Percentiles rank a stretch among this genome's conserved stretches.
These are phyloP conservation scores for Trichoderma guizhouense DNA, from an alignment of 2,329 filamentous ascomycete species.

Conservation along the genomic window DNA sequence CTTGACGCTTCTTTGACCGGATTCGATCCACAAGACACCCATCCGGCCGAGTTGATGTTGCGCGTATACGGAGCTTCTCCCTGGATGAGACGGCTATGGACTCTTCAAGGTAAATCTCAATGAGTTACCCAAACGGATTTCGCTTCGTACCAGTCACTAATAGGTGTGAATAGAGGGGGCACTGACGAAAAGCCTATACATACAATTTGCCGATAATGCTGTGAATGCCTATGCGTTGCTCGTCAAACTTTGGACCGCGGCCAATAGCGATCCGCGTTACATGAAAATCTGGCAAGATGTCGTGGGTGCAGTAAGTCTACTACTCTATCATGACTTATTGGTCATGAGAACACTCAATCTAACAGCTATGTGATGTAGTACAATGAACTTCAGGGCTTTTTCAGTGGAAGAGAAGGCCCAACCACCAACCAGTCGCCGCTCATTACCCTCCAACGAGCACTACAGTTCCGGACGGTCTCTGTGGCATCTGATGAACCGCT, in stretches of 20 bases:
- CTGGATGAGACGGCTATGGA: conserved; percentile 41
- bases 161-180: conserved; percentile 29
- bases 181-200: conserved; percentile 30
- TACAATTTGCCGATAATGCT: conserved; percentile 34
- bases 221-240: conserved; percentile 20
- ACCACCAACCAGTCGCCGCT: not conserved
- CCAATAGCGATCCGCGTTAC: conserved; percentile 17
- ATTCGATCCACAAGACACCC: conserved; percentile 19
- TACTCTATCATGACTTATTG: not conserved
- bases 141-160: not conserved
- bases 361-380: conserved; percentile 11
- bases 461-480: conserved; percentile 30
- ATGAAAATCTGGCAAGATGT: conserved; percentile 25
- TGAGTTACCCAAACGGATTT: too few species aligned
- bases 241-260: conserved; percentile 17
- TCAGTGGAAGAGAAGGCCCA: not conserved
- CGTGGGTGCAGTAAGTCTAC: conserved; percentile 19
- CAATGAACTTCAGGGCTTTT: conserved; percentile 21
- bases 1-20: conserved; percentile 32
- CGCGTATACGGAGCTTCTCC: conserved; percentile 32
- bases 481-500: conserved; percentile 30
- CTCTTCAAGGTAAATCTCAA: conserved; percentile 31
- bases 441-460: conserved; percentile 24
- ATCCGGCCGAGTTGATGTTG: conserved; percentile 28
- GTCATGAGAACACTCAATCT: not conserved